phyloP scores from a whole-genome alignment of 257 asterid genomes.

The Ligustrum vulgare region DNA sequence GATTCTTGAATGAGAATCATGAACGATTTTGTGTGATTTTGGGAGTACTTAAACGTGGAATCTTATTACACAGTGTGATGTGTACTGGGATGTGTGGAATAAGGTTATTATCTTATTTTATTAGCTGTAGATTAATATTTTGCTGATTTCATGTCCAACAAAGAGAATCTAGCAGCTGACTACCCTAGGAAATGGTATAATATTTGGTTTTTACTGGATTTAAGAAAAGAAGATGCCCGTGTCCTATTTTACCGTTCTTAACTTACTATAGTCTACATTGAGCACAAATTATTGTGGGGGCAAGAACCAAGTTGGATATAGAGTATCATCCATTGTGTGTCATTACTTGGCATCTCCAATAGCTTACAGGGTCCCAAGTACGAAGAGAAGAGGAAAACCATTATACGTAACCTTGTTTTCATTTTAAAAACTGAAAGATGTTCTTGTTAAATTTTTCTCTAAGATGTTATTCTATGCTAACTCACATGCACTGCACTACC shows the following conservation, averaged over 20 bases:
- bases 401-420: no score
- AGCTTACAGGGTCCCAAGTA: no score
- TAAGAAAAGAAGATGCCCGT: neutral
- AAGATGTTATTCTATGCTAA: no score
- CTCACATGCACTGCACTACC: no score
- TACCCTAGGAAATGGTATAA: conserved; percentile 8
- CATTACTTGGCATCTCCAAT: no score
- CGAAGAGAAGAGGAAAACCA: no score
- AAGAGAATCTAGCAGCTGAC: conserved; percentile 34
- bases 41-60: neutral
- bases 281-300: no score
- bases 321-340: no score
- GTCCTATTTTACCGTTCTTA: neutral
- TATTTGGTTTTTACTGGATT: neutral
- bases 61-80: neutral
- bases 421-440: no score
- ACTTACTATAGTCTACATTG: neutral
- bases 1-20: neutral
- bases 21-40: neutral
- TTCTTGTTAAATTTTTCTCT: no score
- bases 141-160: neutral
- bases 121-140: neutral
- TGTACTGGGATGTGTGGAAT: neutral
- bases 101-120: conserved; percentile 6
- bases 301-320: no score